Evolutionary conservation across 2,329 filamentous ascomycete species (phyloP), one percentile per base, ranked within the genome.

Genomic region (Tolypocladium guangdongense): DNA sequence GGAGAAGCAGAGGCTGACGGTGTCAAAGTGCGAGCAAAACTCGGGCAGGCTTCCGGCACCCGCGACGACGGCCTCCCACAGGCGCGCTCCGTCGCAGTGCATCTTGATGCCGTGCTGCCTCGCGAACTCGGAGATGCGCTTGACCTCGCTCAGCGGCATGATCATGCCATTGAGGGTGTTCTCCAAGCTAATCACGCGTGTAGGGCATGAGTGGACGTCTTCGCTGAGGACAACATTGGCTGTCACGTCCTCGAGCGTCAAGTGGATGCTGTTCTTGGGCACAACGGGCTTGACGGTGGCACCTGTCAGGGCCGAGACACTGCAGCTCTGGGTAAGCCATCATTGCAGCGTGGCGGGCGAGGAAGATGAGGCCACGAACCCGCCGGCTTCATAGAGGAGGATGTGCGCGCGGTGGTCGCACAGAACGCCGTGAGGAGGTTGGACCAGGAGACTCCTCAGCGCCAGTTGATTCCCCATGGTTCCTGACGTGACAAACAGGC

Each of bases 401-500:
- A 96, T 87, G 66, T 96, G 92, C 5, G 83, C 81, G 36, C 89
- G 80, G 58, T 84, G 75, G 65, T 96, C 91, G 60, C 87, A 89
- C 10, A 96, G 73, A 6, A 96, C 81, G 8, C 81, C 80, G 66
- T 95, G 83, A 0, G 92, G 92, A 16, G 91, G 90, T 56, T 88
- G 86, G 1, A 76, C 79, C 16, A 96, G 77, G 55, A 93, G 86
- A 1, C 87, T 79, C 39, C 91, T 83, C 43, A 96, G 77, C 0
- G 87, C 85, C 20, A 96, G 75, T 67, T 96, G 90, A 71, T 96
- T 96, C 41, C 90, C 90, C 90, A 96, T 96, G 5, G 91, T 96
- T 4, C 92, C 92, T 0, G 88, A 93, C 55, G 95, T 77, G 53
- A 96, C 88, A 52, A 96, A 84, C 5, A 96, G 75, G 0, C 81